These are phyloP conservation scores for Hibiscus tridactylites DNA, from an alignment of 345 rosid genomes.

Conservation along the genomic window DNA sequence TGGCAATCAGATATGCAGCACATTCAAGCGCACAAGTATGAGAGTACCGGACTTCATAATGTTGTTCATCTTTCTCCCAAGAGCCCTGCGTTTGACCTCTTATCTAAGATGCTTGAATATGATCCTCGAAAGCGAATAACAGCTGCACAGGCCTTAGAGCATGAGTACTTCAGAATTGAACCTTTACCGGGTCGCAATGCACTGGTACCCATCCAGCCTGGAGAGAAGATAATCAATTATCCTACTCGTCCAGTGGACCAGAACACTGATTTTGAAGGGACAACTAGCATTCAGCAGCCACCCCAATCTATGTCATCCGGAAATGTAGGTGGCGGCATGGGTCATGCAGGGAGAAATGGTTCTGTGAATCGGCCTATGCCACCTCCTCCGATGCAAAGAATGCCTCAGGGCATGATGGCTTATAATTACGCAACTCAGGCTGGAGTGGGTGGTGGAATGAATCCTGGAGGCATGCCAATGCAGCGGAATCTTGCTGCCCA, in stretches of 20 bases:
- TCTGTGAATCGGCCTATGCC: constrained; percentile 62
- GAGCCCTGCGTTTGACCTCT: constrained; percentile 43
- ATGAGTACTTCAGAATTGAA: constrained; percentile 77
- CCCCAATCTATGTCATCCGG: constrained; percentile 65
- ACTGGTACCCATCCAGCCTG: constrained; percentile 68
- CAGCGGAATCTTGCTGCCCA: constrained; percentile 64
- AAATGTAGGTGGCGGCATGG: constrained; percentile 47
- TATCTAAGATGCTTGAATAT: constrained; percentile 87
- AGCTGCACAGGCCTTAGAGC: constrained; percentile 94
- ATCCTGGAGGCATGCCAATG: constrained; percentile 66
- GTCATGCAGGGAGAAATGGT: constrained; percentile 57
- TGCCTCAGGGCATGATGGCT: constrained; percentile 61
- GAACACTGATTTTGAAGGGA: constrained; percentile 88
- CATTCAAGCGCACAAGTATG: constrained; percentile 83
- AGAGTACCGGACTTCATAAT: constrained; percentile 51
- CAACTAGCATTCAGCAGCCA: constrained; percentile 67
- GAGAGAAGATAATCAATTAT: constrained; percentile 73
- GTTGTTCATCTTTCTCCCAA: constrained; percentile 67
- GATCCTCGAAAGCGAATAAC: constrained; percentile 90
- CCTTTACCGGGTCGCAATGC: constrained; percentile 88
- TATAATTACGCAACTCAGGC: constrained; percentile 60
- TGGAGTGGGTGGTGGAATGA: constrained; percentile 66
- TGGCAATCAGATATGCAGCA: constrained; percentile 72
- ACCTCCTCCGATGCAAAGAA: constrained; percentile 57
- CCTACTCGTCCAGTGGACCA: constrained; percentile 89